Base-by-base conservation (phyloP, 345 rosid genomes). In the Sisymbrium altissimum region DNA sequence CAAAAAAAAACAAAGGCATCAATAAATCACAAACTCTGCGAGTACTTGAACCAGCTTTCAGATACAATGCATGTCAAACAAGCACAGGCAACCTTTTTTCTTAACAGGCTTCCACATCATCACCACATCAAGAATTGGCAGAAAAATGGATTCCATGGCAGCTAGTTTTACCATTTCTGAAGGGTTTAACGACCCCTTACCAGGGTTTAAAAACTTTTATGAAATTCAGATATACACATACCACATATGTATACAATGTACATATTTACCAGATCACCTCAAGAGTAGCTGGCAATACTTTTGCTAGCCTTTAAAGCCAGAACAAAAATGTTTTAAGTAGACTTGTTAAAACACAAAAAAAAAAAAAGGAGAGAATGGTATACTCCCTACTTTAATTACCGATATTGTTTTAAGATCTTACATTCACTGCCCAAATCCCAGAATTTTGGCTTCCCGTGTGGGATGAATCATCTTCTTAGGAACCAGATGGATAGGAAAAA, bases 51-150 rank as follows among this genome's bases (percentile, higher is more conserved):
- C 30, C 57, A 68, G 64, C 74, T 54, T 69, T 69, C 75, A 75
- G 73, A 48, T 56, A 36, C 32, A 6, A 46, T 48, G 71, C 69
- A 69, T 61, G 40, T 53, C 56, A 75, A 70, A 75, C 76, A 57
- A 71, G 69, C 70, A 74, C 80, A 81, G 81, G 99, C 96, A 94
- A 95, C 98, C 98, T 95, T 93, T 87, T 53, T 77, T 74, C 80
- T 80, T 82, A 94, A 70, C 85, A 85, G 80, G 92, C 97, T 86
- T 83, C 92, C 83, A 93, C 90, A 87, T 85, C 96, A 88, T 88
- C 99, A 88, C 87, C 98, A 88, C 78, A 61, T 88, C 84, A 81
- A 86, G 97, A 84, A 92, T 92, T 86, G 74, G 96, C 86, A 89
- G 98, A 84, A 79, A 87, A 86, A 89, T 85, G 65, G 92, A 85